phyloP scores from a whole-genome alignment of 1,139 yeast genomes.

The Yarrowia galli region DNA sequence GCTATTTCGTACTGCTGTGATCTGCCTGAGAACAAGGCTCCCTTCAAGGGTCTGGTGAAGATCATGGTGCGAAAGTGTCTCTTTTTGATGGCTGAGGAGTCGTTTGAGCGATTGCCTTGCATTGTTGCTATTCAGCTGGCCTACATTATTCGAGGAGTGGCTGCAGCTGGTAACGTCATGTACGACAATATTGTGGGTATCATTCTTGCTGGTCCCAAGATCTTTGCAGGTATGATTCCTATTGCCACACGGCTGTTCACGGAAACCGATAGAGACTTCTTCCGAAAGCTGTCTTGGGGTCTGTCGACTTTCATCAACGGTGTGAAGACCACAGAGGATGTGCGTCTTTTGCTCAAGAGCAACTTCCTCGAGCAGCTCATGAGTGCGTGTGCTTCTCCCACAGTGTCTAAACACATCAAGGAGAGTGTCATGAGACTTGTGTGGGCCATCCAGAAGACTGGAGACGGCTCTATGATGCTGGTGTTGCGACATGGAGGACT shows the following conservation, averaged over 20 bases:
- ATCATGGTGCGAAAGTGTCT: slow-evolving; percentile 30
- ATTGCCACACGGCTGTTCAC: slow-evolving; percentile 59
- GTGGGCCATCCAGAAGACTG: slow-evolving; percentile 60
- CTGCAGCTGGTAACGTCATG: slow-evolving; percentile 73
- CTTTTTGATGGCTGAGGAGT: slow-evolving; percentile 1
- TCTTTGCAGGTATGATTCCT: slow-evolving; percentile 69
- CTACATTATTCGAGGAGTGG: slow-evolving; percentile 62
- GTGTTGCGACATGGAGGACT: slow-evolving; percentile 70
- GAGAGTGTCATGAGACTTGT: slow-evolving; percentile 57
- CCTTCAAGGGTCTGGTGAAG: slow-evolving; percentile 28
- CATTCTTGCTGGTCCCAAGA: slow-evolving; percentile 58
- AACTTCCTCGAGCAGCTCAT: slow-evolving; percentile 73
- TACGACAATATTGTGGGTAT: slow-evolving; percentile 66
- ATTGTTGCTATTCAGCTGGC: slow-evolving; percentile 59
- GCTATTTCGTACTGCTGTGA: slow-evolving; percentile 17
- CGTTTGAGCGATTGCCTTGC: slow-evolving; percentile 13
- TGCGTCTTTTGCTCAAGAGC: slow-evolving; percentile 58
- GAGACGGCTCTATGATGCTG: slow-evolving; percentile 67
- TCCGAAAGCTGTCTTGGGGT: slow-evolving; percentile 73
- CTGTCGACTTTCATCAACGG: slow-evolving; percentile 59
- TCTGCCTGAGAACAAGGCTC: slow-evolving; percentile 39
- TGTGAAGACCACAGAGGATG: slow-evolving; percentile 58
- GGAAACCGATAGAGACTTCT: slow-evolving; percentile 59
- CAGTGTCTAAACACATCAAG: slow-evolving; percentile 46
- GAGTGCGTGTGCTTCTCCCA: slow-evolving; percentile 52